Evolutionary conservation across 169 alveolate species (phyloP), one percentile per base, ranked within the genome.

Genomic region (Plasmodium knowlesi): DNA sequence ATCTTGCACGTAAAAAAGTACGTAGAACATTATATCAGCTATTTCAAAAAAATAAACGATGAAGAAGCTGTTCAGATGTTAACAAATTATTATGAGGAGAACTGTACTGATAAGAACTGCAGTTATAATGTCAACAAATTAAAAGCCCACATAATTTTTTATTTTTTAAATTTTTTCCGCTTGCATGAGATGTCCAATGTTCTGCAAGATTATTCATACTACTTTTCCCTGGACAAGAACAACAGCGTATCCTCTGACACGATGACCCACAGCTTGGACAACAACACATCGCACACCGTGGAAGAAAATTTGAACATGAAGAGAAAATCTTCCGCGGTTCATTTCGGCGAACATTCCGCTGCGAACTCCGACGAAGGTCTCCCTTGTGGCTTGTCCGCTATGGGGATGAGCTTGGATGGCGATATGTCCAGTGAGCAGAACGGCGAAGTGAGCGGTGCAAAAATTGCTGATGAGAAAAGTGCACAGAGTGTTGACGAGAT

Each of bases 1-100:
- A 89, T 89, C 82, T 79, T 79, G 10, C 94, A 89, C 71, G 74
- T 89, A 39, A 79, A 89, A 67, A 89, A 89, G 34, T 89, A 89
- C 50, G 50, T 67, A 54, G 94, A 89, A 30, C 50, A 41, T 89
- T 89, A 89, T 39, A 89, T 89, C 3, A 50, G 61, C 34, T 89
- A 89, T 89, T 89, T 79, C 82, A 78, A 78, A 89, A 54, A 89
- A 89, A 73, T 39, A 22, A 80, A 80, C 25, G 82, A 78, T 10
- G 73, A 79, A 19, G 82, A 78, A 16, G 83, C 19, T 3, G 94
- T 80, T 16, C 76, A 79, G 16, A 89, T 61, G 50, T 71, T 89
- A 89, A 41, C 53, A 39, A 67, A 79, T 22, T 89, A 89, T 43
- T 81, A 89, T 79, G 90, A 80, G 5, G 74, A 41, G 53, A 22